Conservation (phyloP, 2,329 filamentous ascomycete genomes). For the Penicillium digitatum region DNA sequence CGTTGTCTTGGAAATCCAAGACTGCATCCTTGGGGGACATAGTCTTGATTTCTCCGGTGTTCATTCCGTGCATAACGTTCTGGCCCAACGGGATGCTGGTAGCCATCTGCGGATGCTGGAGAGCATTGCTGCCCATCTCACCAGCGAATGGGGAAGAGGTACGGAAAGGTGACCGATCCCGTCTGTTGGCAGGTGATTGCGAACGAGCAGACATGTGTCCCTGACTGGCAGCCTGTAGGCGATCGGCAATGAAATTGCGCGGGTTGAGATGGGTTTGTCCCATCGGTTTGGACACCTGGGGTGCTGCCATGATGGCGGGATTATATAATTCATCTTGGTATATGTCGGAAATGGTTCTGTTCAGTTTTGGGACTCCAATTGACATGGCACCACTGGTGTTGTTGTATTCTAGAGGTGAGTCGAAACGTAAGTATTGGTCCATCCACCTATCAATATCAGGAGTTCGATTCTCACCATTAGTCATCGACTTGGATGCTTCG, state of each 20-base stretch:
- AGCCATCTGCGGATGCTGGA: conserved; percentile 41
- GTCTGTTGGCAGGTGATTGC: conserved; percentile 53
- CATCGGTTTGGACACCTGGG: conserved; percentile 34
- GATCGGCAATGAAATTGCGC: conserved; percentile 65
- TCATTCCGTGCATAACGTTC: conserved; percentile 30
- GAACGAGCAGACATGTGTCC: conserved; percentile 64
- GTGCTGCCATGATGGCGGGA: conserved; percentile 38
- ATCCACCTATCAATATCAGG: conserved; percentile 47
- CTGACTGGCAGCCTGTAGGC: conserved; percentile 73
- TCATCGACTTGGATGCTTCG: conserved; percentile 47
- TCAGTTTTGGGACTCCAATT: conserved; percentile 66
- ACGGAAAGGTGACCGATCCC: conserved; percentile 78
- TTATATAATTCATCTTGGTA: conserved; percentile 83
- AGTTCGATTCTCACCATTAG: conserved; percentile 53
- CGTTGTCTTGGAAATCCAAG: conserved; percentile 73
- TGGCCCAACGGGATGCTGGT: conserved; percentile 35
- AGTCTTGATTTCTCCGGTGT: conserved; percentile 60
- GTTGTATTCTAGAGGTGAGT: conserved; percentile 52
- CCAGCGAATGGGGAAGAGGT: conserved; percentile 62
- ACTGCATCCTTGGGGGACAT: conserved; percentile 93
- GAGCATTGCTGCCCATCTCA: conserved; percentile 39
- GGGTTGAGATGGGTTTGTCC: conserved; percentile 46
- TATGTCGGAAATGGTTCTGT: conserved; percentile 80
- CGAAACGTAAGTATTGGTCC: conserved; percentile 65
- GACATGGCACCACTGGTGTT: conserved; percentile 31